A percentile compares a stretch with the other conserved stretches of the same genome.
These are phyloP conservation scores for Fraxinus albicans DNA, from an alignment of 305 asterid genomes.

Conservation along the genomic window DNA sequence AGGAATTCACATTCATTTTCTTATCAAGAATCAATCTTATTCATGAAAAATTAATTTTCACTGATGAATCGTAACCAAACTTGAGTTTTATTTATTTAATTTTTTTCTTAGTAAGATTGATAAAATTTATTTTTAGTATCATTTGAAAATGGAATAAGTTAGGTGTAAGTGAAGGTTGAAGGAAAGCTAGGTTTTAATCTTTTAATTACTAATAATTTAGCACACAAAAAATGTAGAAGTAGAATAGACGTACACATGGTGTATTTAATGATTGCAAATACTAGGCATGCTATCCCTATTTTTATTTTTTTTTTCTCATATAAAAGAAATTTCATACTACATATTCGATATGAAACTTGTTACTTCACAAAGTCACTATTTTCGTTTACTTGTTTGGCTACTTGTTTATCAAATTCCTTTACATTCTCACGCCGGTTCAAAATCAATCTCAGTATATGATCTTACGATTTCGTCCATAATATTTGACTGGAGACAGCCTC, in stretches of 20 bases:
- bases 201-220: constrained; percentile 16
- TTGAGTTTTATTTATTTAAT: not conserved
- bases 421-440: not conserved
- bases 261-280: constrained; percentile 31
- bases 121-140: not conserved
- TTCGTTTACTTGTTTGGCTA: not conserved
- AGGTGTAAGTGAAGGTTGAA: not conserved
- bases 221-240: constrained; percentile 7
- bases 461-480: not conserved
- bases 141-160: not conserved
- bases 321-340: not conserved
- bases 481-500: not conserved
- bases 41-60: not conserved
- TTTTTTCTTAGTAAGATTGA: not conserved
- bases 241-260: not conserved
- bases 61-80: not conserved
- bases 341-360: not conserved
- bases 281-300: constrained; percentile 25
- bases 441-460: not conserved
- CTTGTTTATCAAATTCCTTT: not conserved
- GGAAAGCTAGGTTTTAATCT: not conserved
- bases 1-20: not conserved
- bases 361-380: not conserved
- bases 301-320: not conserved
- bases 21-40: not conserved